phyloP scores from a whole-genome alignment of 225 moss, liverwort and hornwort species.

The Polytrichum formosum region DNA sequence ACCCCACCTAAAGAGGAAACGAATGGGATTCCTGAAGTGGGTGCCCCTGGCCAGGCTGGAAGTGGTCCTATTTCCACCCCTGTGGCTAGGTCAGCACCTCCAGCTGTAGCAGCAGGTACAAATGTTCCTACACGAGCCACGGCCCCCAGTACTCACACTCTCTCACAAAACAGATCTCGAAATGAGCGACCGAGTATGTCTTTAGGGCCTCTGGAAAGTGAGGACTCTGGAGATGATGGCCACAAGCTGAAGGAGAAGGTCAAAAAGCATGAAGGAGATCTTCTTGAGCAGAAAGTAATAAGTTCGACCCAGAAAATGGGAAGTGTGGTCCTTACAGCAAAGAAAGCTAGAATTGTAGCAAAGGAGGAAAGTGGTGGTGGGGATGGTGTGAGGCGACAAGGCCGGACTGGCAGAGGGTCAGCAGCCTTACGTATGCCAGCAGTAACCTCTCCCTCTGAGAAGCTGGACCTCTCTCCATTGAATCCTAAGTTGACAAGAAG shows the following conservation, averaged over 20 bases:
- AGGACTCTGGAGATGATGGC: slow-evolving; percentile 70
- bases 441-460: slow-evolving; percentile 56
- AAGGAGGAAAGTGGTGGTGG: slow-evolving; percentile 71
- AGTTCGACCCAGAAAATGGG: slow-evolving; percentile 62
- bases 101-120: slow-evolving; percentile 45
- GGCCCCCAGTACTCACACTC: slow-evolving; percentile 32
- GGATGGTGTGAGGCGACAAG: slow-evolving; percentile 95
- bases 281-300: slow-evolving; percentile 55
- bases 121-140: slow-evolving; percentile 59
- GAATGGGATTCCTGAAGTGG: slow-evolving; percentile 37
- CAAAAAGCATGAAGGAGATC: slow-evolving; percentile 64
- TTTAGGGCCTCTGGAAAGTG: slow-evolving; percentile 69
- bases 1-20: slow-evolving; percentile 61
- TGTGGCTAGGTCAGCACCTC: slow-evolving; percentile 49
- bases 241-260: slow-evolving; percentile 76
- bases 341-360: slow-evolving; percentile 49
- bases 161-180: slow-evolving; percentile 47
- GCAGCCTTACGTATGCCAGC: slow-evolving; percentile 63
- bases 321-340: slow-evolving; percentile 45
- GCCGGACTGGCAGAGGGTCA: slow-evolving; percentile 83
- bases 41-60: slow-evolving; percentile 34
- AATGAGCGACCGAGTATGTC: slow-evolving; percentile 49
- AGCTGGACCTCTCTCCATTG: slow-evolving; percentile 50
- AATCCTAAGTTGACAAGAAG: slow-evolving; percentile 76
- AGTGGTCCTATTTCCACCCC: slow-evolving; percentile 25